Conservation (phyloP, 345 rosid genomes). For the Cardamine resedifolia region DNA sequence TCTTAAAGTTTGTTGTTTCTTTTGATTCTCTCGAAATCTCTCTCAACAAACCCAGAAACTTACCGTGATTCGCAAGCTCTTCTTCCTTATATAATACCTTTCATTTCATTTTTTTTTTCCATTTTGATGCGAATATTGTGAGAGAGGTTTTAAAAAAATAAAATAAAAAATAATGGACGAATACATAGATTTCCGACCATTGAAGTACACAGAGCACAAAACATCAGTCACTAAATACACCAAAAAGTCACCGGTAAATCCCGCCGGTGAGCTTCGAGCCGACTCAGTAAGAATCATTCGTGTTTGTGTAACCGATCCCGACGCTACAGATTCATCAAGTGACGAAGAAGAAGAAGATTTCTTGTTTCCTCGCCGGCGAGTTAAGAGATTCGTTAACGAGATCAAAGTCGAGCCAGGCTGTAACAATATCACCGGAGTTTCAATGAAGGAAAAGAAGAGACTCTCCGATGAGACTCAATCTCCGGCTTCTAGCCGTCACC, state of each 20-base stretch:
- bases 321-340: conserved; percentile 93
- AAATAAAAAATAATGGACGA: not conserved
- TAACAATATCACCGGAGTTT: conserved; percentile 11
- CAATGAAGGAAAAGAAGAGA: conserved; percentile 36
- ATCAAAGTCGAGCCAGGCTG: conserved; percentile 55
- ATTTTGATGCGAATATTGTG: conserved; percentile 25
- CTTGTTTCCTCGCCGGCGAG: conserved; percentile 48
- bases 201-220: conserved; percentile 69
- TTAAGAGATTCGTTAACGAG: conserved; percentile 71
- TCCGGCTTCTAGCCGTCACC: conserved; percentile 21
- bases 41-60: conserved; percentile 29
- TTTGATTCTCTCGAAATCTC: conserved; percentile 21
- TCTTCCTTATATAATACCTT: not conserved
- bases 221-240: conserved; percentile 49
- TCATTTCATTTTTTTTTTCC: not conserved
- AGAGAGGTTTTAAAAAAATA: not conserved
- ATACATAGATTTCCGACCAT: conserved; percentile 46
- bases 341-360: conserved; percentile 62
- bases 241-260: conserved; percentile 33
- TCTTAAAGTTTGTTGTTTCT: not conserved
- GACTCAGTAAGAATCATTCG: conserved; percentile 47
- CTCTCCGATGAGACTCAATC: conserved; percentile 21
- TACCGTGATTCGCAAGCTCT: conserved; percentile 21
- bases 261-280: conserved; percentile 14
- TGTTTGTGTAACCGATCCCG: conserved; percentile 60